Base-by-base conservation (phyloP, 129 eudicot genomes). In the Tagetes erecta region DNA sequence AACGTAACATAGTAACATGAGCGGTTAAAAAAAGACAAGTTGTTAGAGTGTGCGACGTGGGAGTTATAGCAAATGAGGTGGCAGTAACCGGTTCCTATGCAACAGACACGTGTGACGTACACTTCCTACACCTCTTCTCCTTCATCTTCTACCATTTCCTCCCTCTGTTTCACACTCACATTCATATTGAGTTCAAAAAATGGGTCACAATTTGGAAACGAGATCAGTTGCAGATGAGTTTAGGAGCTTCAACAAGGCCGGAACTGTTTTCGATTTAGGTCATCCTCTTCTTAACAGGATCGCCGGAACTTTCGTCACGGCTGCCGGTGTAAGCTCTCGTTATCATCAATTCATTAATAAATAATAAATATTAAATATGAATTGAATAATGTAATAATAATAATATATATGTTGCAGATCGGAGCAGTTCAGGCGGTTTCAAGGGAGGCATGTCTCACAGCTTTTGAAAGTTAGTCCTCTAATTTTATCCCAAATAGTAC, bases 391-490 rank as follows among this genome's bases (percentile, higher is more conserved):
- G 20, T 62, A 59, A 59, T 42, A 27, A 27, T 42, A 8, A 38
- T 10, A 42, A 10, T 12, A 10, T 60, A 3, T 63, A 42, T 74
- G 62, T 44, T 76, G 68, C 85, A 91, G 97, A 84, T 92, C 67
- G 97, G 97, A 30, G 96, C 96, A 31, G 80, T 85, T 76, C 96
- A 89, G 78, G 96, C 97, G 36, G 93, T 89, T 20, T 82, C 97
- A 0, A 87, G 97, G 0, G 97, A 89, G 71, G 96, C 96, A 11
- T 92, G 81, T 76, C 82, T 92, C 38, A 82, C 86, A 7, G 93
- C 93, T 20, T 76, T 84, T 44, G 96, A 92, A 76, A 85, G 97
- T 91, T 62, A 52, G 60, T 51, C 52, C 50, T 3, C 31, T 33
- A 2, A 34, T 40, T 37, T 47, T 49, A 31, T 49, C 55, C 27